These are phyloP conservation scores for Dactylellina sp. DNA, from an alignment of 2,329 filamentous ascomycete species.

Conservation along the genomic window DNA sequence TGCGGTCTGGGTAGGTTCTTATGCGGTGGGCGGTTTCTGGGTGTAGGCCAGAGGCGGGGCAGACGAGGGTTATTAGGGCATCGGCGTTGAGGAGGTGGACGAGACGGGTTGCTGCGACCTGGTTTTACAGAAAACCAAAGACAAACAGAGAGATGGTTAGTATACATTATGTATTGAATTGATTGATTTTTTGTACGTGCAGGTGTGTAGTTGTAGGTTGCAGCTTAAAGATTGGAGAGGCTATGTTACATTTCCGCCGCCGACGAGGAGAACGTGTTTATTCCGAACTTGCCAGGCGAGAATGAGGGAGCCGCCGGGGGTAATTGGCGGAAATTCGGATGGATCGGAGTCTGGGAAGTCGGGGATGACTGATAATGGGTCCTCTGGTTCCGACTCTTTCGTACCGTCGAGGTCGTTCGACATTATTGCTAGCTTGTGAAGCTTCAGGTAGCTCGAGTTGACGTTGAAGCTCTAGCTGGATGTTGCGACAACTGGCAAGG, in stretches of 20 bases:
- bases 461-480: no score
- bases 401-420: neutral
- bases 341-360: slow-evolving; percentile 39
- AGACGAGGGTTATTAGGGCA: slow-evolving; percentile 86
- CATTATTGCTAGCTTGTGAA: slow-evolving; percentile 1
- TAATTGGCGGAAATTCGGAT: slow-evolving; percentile 77
- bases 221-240: slow-evolving; percentile 39
- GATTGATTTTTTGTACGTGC: neutral
- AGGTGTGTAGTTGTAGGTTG: slow-evolving; percentile 53
- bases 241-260: slow-evolving; percentile 96
- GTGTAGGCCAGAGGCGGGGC: slow-evolving; percentile 82
- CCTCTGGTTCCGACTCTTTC: neutral
- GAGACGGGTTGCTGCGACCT: slow-evolving; percentile 96
- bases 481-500: no score
- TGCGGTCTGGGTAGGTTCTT: slow-evolving; percentile 72
- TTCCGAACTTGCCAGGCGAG: slow-evolving; percentile 94
- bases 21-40: slow-evolving; percentile 88
- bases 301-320: slow-evolving; percentile 92
- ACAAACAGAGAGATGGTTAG: slow-evolving; percentile 5
- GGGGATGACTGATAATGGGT: slow-evolving; percentile 40
- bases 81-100: slow-evolving; percentile 95
- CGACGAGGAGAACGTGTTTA: slow-evolving; percentile 90
- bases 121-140: no score
- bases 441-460: neutral
- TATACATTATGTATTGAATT: slow-evolving; percentile 13